Base-by-base conservation (phyloP, 129 eudicot species). In the Chrysanthemum seticuspe region DNA sequence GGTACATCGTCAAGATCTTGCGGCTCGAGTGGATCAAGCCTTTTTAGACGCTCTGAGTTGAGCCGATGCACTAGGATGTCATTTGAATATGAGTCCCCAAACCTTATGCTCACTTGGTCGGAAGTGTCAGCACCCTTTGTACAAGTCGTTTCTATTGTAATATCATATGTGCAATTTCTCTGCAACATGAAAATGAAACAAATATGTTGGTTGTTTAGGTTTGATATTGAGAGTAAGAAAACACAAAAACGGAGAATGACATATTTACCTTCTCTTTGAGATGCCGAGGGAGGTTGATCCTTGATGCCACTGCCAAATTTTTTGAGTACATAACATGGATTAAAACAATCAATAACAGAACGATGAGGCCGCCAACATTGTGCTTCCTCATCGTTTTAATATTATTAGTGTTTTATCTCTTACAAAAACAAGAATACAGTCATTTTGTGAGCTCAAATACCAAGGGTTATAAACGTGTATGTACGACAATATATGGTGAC, bases 1-100 rank as follows among this genome's bases (percentile, higher is more conserved):
- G 86, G 88, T 58, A 88, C 80, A 18, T 88, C 90, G 15, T 85
- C 82, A 19, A 88, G 86, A 70, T 69, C 84, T 56, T 88, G 82
- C 55, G 89, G 95, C 71, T 83, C 85, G 67, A 88, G 64, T 6
- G 90, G 89, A 31, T 88, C 95, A 9, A 88, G 85, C 77, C 85
- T 68, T 73, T 81, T 76, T 15, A 83, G 68, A 40, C 27, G 95
- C 70, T 85, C 85, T 6, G 84, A 71, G 72, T 88, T 88, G 58
- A 88, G 85, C 36, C 50, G 81, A 67, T 76, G 74, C 62, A 88
- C 86, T 45, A 88, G 23, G 34, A 88, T 74, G 74, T 88, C 88
- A n/a, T 85, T 83, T 60, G 84, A 78, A 27, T 74, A 70, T 34
- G 83, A 67, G 78, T 85, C 95, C 0, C 95, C 95, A 19, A 85